Evolutionary conservation across 108 stramenopile species (phyloP), one percentile per base, ranked within the genome.

Genomic region (Skeletonema costatum): DNA sequence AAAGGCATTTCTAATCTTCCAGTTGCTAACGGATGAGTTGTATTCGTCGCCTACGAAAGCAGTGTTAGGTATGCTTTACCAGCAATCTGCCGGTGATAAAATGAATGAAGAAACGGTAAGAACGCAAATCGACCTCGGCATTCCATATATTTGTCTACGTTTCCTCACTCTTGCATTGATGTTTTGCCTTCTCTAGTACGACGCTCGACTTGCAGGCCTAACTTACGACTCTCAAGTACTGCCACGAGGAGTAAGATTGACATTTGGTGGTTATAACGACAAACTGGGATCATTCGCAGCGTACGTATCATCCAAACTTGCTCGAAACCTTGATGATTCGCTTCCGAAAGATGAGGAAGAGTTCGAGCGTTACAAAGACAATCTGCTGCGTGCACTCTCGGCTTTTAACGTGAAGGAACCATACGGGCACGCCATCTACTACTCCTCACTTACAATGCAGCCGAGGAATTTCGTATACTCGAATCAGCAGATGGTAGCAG

Each of bases 221-320:
- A 83, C 85, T 0, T 93, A 91, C 64, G 88, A 92, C 41, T 76
- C 92, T n/a, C 84, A 87, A 39, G 86, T 92, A 46, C 68, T 91
- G 1, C 89, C 92, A 11, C 80, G 93, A 61, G 96, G 96, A 9
- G 83, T 92, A 5, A 77, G 91, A 2, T 29, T 94, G 11, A 92
- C 93, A 9, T 94, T 97, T 75, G 96, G 93, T 5, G 96, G 96
- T 25, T 97, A 92, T 86, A 92, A 92, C 46, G 93, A 91, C 39
- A 92, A 92, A 71, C 81, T 97, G 9, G 46, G 82, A 66, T 65
- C 82, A 1, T 92, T 97, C 62, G 92, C 91, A 13, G 60, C 81
- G 8, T 89, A 90, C 50, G 86, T 94, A 8, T 79, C 91, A 9
- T 73, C 78, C 31, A 90, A 90, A 73, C 76, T 88, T 3, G 78